Percentiles rank a stretch among this genome's conserved stretches.
Conservation (phyloP, 139 green algal genomes). For the Chlorella sorokiniana region DNA sequence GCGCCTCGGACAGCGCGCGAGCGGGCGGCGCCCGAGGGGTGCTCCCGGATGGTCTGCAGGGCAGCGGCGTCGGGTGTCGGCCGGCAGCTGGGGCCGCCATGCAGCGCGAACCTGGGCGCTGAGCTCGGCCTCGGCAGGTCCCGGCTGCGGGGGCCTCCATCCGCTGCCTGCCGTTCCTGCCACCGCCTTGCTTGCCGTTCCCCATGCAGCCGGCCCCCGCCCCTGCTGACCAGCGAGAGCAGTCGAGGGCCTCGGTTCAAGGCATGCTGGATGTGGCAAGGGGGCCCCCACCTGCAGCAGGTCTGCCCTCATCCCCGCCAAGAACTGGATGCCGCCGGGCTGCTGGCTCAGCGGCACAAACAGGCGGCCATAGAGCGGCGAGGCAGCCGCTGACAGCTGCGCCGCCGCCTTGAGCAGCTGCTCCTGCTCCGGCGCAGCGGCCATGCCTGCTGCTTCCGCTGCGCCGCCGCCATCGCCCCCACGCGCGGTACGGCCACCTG, state of each 20-base stretch:
- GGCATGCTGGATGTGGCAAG: no score
- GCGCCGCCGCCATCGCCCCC: neutral
- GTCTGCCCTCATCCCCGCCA: slow-evolving; percentile 71
- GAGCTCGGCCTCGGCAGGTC: no score
- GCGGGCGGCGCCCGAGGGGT: neutral
- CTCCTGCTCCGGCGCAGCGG: neutral
- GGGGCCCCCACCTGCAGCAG: slow-evolving; percentile 49
- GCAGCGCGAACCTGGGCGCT: no score
- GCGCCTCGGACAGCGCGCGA: slow-evolving; percentile 31
- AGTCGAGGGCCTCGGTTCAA: no score
- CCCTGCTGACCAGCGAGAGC: no score
- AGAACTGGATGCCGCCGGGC: slow-evolving; percentile 70
- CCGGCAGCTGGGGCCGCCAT: neutral
- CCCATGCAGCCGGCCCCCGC: no score
- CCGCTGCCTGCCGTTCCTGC: no score
- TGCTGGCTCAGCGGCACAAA: slow-evolving; percentile 64
- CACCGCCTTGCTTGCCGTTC: no score
- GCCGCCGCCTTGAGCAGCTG: slow-evolving; percentile 24
- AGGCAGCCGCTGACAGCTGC: slow-evolving; percentile 43
- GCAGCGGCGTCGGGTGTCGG: neutral
- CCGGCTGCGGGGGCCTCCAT: no score
- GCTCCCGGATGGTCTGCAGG: neutral
- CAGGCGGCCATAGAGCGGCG: slow-evolving; percentile 70
- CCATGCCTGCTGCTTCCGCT: neutral
- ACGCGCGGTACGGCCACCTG: neutral